Conservation (phyloP, 2,329 filamentous ascomycete genomes). For the Metarhizium rileyi region DNA sequence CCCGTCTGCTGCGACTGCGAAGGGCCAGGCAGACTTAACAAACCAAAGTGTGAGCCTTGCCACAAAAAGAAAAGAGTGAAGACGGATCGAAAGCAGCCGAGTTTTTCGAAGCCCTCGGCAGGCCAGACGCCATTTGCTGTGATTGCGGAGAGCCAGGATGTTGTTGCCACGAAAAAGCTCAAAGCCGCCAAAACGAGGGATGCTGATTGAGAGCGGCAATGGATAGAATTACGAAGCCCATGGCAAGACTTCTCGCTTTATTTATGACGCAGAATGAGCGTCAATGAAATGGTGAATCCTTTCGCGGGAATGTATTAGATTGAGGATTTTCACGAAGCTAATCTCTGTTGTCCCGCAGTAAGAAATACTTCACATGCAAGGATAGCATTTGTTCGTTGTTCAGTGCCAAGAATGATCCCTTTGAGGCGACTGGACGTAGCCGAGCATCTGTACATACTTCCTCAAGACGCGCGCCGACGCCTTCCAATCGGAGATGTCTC, state of each 20-base stretch:
- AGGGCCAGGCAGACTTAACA: no score
- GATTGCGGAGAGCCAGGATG: constrained; percentile 1
- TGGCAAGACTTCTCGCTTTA: constrained; percentile 2
- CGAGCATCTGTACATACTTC: no score
- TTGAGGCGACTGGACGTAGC: background rate
- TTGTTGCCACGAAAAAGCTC: constrained; percentile 6
- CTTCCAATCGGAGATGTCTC: constrained; percentile 7
- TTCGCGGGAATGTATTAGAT: constrained; percentile 10
- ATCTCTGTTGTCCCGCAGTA: constrained; percentile 9
- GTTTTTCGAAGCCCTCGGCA: background rate
- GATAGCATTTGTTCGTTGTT: constrained; percentile 10
- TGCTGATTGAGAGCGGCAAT: background rate
- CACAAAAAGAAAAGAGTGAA: background rate
- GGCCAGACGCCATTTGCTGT: background rate
- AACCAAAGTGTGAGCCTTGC: no score
- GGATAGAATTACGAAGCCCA: background rate
- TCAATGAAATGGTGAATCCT: constrained; percentile 9
- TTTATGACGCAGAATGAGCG: constrained; percentile 4
- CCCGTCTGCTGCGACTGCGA: no score
- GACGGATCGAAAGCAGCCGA: background rate
- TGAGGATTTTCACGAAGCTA: background rate
- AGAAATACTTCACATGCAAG: constrained; percentile 8
- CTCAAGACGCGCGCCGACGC: background rate
- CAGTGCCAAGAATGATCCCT: background rate
- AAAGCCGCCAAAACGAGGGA: constrained; percentile 7